A percentile compares a stretch with the other conserved stretches of the same genome.
Conservation (phyloP, 768 basidiomycete species). For the Tricholoma sp. region DNA sequence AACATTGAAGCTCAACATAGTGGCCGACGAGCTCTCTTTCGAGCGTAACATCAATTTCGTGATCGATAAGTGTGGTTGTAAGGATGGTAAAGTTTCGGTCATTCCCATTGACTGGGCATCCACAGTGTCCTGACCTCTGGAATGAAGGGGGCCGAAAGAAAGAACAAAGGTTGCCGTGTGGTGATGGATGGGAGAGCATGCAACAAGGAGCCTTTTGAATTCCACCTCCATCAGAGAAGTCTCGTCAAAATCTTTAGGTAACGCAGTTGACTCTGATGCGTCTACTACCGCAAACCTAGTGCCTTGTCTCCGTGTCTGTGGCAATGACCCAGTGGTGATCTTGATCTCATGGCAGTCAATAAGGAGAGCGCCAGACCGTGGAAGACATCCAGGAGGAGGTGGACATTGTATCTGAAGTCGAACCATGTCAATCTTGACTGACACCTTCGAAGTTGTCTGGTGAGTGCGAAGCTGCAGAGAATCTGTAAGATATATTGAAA, state of each 20-base stretch:
- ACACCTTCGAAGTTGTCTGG: slow-evolving; percentile 17
- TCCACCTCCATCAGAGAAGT: slow-evolving; percentile 32
- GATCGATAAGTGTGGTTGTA: slow-evolving; percentile 32
- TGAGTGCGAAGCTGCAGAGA: not conserved
- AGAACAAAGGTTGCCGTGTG: slow-evolving; percentile 39
- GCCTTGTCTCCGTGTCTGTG: slow-evolving; percentile 10
- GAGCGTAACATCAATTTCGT: slow-evolving; percentile 20
- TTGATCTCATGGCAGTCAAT: slow-evolving; percentile 55
- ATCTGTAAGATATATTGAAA: slow-evolving; percentile 6
- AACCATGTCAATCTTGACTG: slow-evolving; percentile 47
- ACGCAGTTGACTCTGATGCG: not conserved
- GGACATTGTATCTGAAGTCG: slow-evolving; percentile 67
- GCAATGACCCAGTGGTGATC: slow-evolving; percentile 28
- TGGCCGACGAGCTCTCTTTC: slow-evolving; percentile 11
- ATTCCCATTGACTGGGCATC: not conserved
- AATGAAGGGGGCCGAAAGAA: slow-evolving; percentile 42
- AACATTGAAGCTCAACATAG: slow-evolving; percentile 36
- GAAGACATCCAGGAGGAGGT: slow-evolving; percentile 39
- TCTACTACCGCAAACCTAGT: slow-evolving; percentile 25
- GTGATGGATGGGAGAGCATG: slow-evolving; percentile 39
- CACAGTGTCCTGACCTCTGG: slow-evolving; percentile 4
- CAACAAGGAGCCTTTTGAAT: slow-evolving; percentile 42
- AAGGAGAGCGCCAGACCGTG: slow-evolving; percentile 65
- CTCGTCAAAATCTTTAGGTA: slow-evolving; percentile 4
- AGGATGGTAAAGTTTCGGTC: slow-evolving; percentile 3